A percentile compares a stretch with the other conserved stretches of the same genome.
Evolutionary conservation across 2,329 filamentous ascomycete genomes (phyloP).

Genomic region (Fusarium citri): DNA sequence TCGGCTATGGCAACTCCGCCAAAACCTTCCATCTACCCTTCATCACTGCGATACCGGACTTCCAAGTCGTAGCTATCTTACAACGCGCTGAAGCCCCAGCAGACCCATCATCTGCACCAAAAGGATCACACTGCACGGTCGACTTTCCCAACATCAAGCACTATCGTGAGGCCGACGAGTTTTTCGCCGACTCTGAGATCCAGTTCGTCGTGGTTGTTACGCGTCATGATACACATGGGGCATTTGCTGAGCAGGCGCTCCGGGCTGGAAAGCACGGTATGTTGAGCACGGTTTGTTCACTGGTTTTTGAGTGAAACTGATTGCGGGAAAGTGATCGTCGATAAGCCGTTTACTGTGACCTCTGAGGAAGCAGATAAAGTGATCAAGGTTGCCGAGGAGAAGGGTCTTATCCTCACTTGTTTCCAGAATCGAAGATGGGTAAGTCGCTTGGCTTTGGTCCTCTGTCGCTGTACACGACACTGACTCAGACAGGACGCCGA

Average conservation of each 20-base stretch:
- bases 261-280: constrained; percentile 37
- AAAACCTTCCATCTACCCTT: constrained; percentile 64
- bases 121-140: constrained; percentile 59
- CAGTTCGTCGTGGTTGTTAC: constrained; percentile 68
- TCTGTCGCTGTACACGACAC: rapidly evolving
- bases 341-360: constrained; percentile 39
- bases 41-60: constrained; percentile 59
- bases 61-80: constrained; percentile 60
- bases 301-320: not conserved
- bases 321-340: constrained; percentile 30
- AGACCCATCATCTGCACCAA: constrained; percentile 38
- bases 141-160: constrained; percentile 63
- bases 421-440: constrained; percentile 44
- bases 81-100: constrained; percentile 57
- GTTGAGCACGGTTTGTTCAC: rapidly evolving
- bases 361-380: constrained; percentile 35
- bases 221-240: constrained; percentile 34
- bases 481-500: constrained; percentile 32
- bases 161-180: constrained; percentile 67
- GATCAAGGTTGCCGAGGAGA: constrained; percentile 33
- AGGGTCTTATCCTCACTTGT: constrained; percentile 36
- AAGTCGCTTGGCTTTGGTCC: rapidly evolving
- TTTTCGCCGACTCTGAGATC: constrained; percentile 68
- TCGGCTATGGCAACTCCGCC: constrained; percentile 62
- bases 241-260: constrained; percentile 35